phyloP scores from a whole-genome alignment of 371 early-diverging fungal species.

The Actinomucor elegans region DNA sequence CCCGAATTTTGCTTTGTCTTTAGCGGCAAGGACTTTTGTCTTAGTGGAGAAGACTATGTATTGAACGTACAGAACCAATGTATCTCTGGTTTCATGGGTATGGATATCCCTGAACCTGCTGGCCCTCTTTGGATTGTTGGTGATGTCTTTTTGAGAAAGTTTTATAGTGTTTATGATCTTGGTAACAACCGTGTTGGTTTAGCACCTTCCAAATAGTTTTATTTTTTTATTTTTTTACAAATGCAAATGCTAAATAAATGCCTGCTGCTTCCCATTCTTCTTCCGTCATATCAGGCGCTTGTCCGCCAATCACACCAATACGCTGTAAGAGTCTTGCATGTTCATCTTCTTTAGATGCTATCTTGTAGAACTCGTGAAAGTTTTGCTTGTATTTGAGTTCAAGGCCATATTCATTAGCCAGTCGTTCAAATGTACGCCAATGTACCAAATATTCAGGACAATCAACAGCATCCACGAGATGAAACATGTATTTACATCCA shows the following conservation, averaged over 20 bases:
- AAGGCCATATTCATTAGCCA: conserved; percentile 87
- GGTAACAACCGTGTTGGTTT: conserved; percentile 87
- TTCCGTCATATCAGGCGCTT: conserved; percentile 53
- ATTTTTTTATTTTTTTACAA: conserved; percentile 65
- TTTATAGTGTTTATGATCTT: conserved; percentile 85
- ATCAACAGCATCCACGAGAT: conserved; percentile 95
- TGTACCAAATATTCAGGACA: conserved; percentile 98
- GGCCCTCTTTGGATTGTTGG: conserved; percentile 82
- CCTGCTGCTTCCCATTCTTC: conserved; percentile 96
- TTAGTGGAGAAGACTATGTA: conserved; percentile 68
- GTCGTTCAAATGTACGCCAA: conserved; percentile 73
- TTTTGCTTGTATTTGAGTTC: conserved; percentile 64
- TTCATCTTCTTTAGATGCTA: conserved; percentile 53
- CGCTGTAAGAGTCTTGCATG: conserved; percentile 61
- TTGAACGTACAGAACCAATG: conserved; percentile 81
- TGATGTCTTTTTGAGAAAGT: conserved; percentile 89
- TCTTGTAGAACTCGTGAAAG: conserved; percentile 83
- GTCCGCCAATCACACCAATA: conserved; percentile 84
- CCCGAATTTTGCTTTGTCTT: conserved; percentile 80
- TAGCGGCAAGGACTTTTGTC: conserved; percentile 64
- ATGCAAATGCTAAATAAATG: conserved; percentile 61
- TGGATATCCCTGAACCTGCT: conserved; percentile 75
- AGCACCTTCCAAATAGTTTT: conserved; percentile 33
- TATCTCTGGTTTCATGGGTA: conserved; percentile 91
- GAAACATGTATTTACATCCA: conserved; percentile 92